Conservation (phyloP, 2,329 filamentous ascomycete species). For the Lachnellula cervina region DNA sequence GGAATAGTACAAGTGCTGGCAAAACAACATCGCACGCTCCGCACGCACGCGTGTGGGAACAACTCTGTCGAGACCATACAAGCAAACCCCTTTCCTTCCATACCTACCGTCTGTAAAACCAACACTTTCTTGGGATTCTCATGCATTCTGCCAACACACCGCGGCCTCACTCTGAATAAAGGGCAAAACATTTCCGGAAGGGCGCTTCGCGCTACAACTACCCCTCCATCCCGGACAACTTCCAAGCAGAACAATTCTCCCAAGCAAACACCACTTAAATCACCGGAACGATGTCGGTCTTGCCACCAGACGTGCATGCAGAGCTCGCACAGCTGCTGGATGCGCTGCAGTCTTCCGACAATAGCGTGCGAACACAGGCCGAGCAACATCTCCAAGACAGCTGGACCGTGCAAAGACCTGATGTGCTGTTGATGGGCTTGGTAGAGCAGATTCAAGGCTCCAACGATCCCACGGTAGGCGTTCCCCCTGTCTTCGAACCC, state of each 20-base stretch:
- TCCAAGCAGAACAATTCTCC: background rate
- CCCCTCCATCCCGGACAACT: background rate
- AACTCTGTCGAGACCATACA: background rate
- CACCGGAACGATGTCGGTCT: conserved; percentile 67
- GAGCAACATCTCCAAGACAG: conserved; percentile 88
- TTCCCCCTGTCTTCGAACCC: background rate
- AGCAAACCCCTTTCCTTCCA: background rate
- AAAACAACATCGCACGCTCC: too few species aligned
- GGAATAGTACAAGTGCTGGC: too few species aligned
- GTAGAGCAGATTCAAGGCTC: conserved; percentile 84
- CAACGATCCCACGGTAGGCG: conserved; percentile 38
- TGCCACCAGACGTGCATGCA: conserved; percentile 76
- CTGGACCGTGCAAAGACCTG: conserved; percentile 78
- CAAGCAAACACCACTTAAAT: background rate
- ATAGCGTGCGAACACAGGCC: conserved; percentile 74
- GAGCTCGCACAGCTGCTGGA: conserved; percentile 83
- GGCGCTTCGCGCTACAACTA: background rate
- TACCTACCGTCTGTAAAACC: background rate
- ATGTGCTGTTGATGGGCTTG: conserved; percentile 87
- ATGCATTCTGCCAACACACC: background rate
- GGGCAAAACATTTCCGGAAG: background rate
- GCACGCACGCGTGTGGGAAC: too few species aligned
- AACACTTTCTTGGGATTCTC: background rate
- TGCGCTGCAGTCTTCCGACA: conserved; percentile 86
- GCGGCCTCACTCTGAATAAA: background rate